Conservation (phyloP, 441 rosid species). For the Monsonia emarginata region DNA sequence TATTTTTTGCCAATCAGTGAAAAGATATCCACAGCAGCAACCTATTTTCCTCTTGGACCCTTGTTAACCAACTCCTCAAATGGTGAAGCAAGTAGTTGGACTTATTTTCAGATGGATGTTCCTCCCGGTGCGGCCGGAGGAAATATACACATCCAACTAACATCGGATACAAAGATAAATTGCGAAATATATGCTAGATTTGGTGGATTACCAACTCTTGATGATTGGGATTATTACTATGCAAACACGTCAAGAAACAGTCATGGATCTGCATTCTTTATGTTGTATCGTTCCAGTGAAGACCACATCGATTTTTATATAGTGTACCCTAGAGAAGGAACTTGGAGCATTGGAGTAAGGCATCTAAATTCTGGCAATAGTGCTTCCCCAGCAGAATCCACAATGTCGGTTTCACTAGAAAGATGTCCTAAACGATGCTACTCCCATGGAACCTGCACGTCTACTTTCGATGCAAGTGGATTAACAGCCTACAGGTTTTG, state of each 20-base stretch:
- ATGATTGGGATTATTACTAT: conserved; percentile 69
- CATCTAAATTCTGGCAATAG: conserved; percentile 26
- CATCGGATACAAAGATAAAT: conserved; percentile 39
- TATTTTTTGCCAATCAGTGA: conserved; percentile 58
- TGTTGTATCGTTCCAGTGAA: conserved; percentile 50
- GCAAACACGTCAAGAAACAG: conserved; percentile 56
- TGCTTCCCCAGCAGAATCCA: conserved; percentile 35
- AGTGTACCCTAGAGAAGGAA: conserved; percentile 70
- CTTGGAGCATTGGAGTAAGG: conserved; percentile 74
- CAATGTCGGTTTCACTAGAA: conserved; percentile 73
- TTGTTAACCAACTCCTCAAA: conserved; percentile 56
- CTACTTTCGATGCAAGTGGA: conserved; percentile 81
- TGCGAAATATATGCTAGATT: conserved; percentile 69
- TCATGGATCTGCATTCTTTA: conserved; percentile 43
- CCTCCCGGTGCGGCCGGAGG: conserved; percentile 93
- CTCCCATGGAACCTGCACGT: conserved; percentile 65
- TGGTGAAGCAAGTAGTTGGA: conserved; percentile 53
- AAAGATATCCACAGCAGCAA: conserved; percentile 42
- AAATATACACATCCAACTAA: conserved; percentile 62
- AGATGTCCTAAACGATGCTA: conserved; percentile 86
- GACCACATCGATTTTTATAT: conserved; percentile 66
- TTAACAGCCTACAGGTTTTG: conserved; percentile 72
- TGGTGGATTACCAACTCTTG: conserved; percentile 65
- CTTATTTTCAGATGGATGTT: conserved; percentile 58
- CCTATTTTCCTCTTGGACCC: conserved; percentile 58